Evolutionary conservation across 148 eudicot genomes (phyloP), one percentile per base, ranked within the genome.

Genomic region (Silene latifolia): DNA sequence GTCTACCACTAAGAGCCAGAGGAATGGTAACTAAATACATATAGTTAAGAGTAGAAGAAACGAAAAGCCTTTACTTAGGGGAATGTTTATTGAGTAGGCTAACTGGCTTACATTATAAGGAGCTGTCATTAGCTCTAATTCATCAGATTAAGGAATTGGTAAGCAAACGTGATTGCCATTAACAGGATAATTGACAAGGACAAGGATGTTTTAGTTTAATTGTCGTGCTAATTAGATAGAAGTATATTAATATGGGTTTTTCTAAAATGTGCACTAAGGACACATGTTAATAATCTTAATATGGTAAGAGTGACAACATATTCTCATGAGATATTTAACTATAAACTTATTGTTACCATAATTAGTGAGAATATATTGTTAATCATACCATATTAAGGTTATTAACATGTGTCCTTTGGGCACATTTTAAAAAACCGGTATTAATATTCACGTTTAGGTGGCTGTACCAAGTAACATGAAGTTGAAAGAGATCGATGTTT

Each of bases 141-240:
- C 69, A 21, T 78, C 46, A 35, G 62, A 46, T 64, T 63, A 51
- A 71, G 56, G 60, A 47, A 77, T 62, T 48, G 54, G 71, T 24
- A 72, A 39, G 35, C 69, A 53, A 78, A 78, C 66, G 76, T 72
- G 72, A 78, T 42, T 78, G 8, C 65, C 80, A 77, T 77, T 63
- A 74, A 9, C 42, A 63, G 14, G 20, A 25, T 25, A 15, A 8
- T 20, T 66, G 19, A 53, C 25, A 53, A 27, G 39, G 19, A 32
- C 58, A 32, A 58, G 73, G 56, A 76, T 58, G 79, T 68, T 42
- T 68, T 23, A 59, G 48, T 14, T 65, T 66, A 5, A 67, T 78
- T 72, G 57, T 76, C 62, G 17, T 66, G 23, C 70, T 23, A 66
- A 17, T 35, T 66, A 12, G 8, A 63, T 25, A 8, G n/a, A n/a